Percentiles rank a stretch among this genome's conserved stretches.
Conservation (phyloP, 768 basidiomycete genomes). For the Obba rivulosa region DNA sequence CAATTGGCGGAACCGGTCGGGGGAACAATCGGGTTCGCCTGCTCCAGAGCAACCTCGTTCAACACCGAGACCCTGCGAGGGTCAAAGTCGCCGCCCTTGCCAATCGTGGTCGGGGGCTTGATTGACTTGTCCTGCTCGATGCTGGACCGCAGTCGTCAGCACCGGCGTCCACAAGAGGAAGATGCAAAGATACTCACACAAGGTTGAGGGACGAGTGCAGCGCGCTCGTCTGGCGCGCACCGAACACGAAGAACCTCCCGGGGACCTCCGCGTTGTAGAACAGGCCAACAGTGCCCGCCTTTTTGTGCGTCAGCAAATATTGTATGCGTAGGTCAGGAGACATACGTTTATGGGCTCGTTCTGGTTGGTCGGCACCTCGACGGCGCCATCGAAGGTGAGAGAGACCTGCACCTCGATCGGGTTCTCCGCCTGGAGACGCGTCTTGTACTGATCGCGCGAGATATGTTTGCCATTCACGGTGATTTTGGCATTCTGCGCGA, state of each 20-base stretch:
- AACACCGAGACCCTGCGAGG: conserved; percentile 9
- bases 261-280: conserved; percentile 19
- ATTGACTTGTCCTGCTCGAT: conserved; percentile 4
- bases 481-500: conserved; percentile 31
- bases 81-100: conserved; percentile 11
- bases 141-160: not conserved
- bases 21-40: conserved; percentile 3
- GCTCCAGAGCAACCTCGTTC: conserved; percentile 10
- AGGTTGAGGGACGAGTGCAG: conserved; percentile 24
- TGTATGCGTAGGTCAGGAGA: not conserved
- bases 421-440: conserved; percentile 24
- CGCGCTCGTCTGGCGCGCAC: conserved; percentile 14
- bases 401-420: conserved; percentile 21
- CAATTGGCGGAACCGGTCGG: not conserved
- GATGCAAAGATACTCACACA: conserved; percentile 14
- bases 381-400: conserved; percentile 25
- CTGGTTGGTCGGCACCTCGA: conserved; percentile 17
- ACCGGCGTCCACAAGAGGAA: not conserved
- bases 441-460: conserved; percentile 36
- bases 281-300: conserved; percentile 15
- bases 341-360: not conserved
- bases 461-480: conserved; percentile 36
- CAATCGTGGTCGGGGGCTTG: conserved; percentile 1
- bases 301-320: too few species aligned
- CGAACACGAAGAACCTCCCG: conserved; percentile 16